A percentile compares a stretch with the other conserved stretches of the same genome.
These are phyloP conservation scores for Colletotrichum cereale DNA, from an alignment of 2,329 filamentous ascomycete genomes.

Conservation along the genomic window DNA sequence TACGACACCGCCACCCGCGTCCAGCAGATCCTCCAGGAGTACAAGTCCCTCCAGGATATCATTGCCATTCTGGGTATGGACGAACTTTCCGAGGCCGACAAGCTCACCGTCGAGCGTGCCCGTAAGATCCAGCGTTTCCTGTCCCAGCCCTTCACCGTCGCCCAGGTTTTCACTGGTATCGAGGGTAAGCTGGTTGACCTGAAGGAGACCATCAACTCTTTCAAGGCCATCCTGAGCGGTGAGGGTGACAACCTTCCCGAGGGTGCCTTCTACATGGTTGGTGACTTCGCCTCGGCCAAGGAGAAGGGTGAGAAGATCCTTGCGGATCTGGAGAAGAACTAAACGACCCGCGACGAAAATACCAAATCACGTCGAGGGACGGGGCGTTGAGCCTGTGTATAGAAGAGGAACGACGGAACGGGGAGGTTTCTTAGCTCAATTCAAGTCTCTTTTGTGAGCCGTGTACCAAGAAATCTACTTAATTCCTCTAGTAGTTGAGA, in stretches of 20 bases:
- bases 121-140: constrained; percentile 99
- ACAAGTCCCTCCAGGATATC: constrained; percentile 99
- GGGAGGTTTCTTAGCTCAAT: constrained; percentile 66
- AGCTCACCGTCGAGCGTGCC: constrained; percentile 99
- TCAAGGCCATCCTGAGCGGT: constrained; percentile 96
- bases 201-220: constrained; percentile 97
- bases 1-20: constrained; percentile 95
- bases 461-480: constrained; percentile 70
- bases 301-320: constrained; percentile 99
- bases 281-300: constrained; percentile 91
- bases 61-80: constrained; percentile 99
- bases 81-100: constrained; percentile 98
- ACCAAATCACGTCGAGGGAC: constrained; percentile 50
- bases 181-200: constrained; percentile 97
- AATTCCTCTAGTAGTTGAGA: constrained; percentile 58
- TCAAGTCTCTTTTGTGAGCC: constrained; percentile 70
- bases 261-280: constrained; percentile 97
- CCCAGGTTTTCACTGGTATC: constrained; percentile 87
- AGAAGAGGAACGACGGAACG: constrained; percentile 66
- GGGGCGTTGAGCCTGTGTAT: constrained; percentile 68
- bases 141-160: constrained; percentile 97
- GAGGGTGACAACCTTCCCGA: constrained; percentile 97
- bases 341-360: constrained; percentile 40
- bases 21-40: constrained; percentile 99
- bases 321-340: constrained; percentile 81